Evolutionary conservation across 2,329 filamentous ascomycete species (phyloP), one percentile per base, ranked within the genome.

Genomic region (Aspergillus sp.): DNA sequence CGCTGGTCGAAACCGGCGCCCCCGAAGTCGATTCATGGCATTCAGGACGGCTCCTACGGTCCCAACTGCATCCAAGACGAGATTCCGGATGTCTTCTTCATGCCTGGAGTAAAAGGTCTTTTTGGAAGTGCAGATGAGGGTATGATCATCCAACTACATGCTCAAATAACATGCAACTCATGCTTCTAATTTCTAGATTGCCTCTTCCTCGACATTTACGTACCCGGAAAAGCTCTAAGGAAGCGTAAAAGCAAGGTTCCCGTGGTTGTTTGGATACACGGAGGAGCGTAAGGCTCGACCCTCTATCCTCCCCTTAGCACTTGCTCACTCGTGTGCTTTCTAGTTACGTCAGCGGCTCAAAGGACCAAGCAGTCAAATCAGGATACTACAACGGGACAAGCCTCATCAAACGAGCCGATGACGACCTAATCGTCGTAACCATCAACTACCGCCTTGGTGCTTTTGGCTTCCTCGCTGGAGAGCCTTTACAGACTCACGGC

Each of bases 1-100:
- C 57, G 57, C 7, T 60, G 57, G 57, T 19, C 28, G n/a, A 48
- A 54, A 19, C 57, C 57, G 7, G 50, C 46, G 7, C 38, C 51
- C 23, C 57, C 57, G 6, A 13, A 45, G 22, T 23, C 5, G 34
- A 41, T 41, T 15, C 4, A 2, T 41, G 34, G 34, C 34, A 15
- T 41, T 41, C 34, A 41, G 15, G 34, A 41, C 15, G 34, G 34
- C 15, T 41, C 34, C 11, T 41, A 41, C 34, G 34, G 34, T 15
- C 34, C 34, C 5, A 41, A 41, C 11, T 41, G 34, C 34, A 41
- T 41, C 11, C 34, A 41, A 17, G 34, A 8, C 5, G 11, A 8
- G 15, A 41, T 41, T 15, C 34, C 34, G 4, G 34, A 41, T 0
- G 34, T 13, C 11, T 41, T 41, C 11, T 41, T 41, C 2, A 41